Evolutionary conservation across 2,329 filamentous ascomycete genomes (phyloP).

Genomic region (Colletotrichum destructivum): DNA sequence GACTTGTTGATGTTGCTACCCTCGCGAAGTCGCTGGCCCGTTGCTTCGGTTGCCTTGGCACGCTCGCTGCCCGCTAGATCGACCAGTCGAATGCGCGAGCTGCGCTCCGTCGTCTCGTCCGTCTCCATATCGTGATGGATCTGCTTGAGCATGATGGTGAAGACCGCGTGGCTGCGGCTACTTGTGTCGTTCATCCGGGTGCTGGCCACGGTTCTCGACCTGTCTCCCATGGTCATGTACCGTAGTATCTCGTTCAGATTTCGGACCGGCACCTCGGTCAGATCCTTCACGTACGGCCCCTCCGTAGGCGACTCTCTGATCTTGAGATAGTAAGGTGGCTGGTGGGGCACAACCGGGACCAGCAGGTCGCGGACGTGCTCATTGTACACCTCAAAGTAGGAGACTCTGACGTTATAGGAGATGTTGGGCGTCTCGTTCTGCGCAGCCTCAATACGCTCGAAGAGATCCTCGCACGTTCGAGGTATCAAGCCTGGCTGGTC

Average conservation of each 20-base stretch:
- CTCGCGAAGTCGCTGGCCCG: constrained; percentile 89
- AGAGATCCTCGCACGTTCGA: constrained; percentile 94
- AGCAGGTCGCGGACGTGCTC: constrained; percentile 97
- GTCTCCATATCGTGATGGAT: constrained; percentile 97
- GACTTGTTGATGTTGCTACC: constrained; percentile 99
- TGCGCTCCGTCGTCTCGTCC: constrained; percentile 97
- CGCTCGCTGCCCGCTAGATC: constrained; percentile 96
- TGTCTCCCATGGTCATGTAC: constrained; percentile 91
- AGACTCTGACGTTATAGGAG: constrained; percentile 96
- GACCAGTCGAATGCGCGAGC: constrained; percentile 93
- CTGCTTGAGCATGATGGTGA: constrained; percentile 97
- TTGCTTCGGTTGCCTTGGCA: constrained; percentile 95
- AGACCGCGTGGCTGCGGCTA: constrained; percentile 95
- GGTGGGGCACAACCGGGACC: constrained; percentile 78
- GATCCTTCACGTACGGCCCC: constrained; percentile 95
- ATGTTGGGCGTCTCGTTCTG: constrained; percentile 88
- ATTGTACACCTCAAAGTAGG: constrained; percentile 99
- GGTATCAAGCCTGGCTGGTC: constrained; percentile 94
- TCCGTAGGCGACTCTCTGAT: constrained; percentile 96
- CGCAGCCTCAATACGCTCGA: constrained; percentile 88
- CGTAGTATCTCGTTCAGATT: constrained; percentile 89
- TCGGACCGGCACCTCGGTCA: constrained; percentile 93
- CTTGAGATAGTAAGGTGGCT: constrained; percentile 92
- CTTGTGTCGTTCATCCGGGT: constrained; percentile 99
- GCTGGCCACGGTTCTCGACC: constrained; percentile 88